Evolutionary conservation across 2,329 filamentous ascomycete genomes (phyloP), one percentile per base, ranked within the genome.

Genomic region (Ophiostoma angusticollis): DNA sequence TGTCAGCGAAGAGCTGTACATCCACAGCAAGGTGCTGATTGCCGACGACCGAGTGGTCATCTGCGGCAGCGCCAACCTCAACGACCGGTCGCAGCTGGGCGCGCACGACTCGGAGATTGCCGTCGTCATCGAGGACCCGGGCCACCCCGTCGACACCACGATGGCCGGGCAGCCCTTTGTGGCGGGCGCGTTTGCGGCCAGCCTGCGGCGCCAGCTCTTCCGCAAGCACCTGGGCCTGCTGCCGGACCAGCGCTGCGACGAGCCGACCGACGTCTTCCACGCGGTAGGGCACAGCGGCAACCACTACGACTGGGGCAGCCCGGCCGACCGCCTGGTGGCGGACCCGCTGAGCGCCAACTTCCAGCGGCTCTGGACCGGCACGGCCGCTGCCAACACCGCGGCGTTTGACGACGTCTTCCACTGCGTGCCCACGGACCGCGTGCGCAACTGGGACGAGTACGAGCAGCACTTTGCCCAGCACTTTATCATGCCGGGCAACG

Each of bases 51-150:
- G 74, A 7, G 68, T 82, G 35, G 82, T 85, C 41, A 87, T 93
- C 47, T 87, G 82, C 55, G 85, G 86, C 45, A 84, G 60, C 11
- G 68, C 49, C 47, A 71, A 70, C 51, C 58, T 73, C 41, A 73
- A 76, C 53, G 67, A 73, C 50, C 65, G 70, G 42, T 87, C 80
- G 3, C 83, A 94, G 61, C 72, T 93, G 4, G 86, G 86, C 27
- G 71, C 73, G 41, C 85, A 93, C 59, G 86, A 94, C 60, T 86
- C 80, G 1, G 86, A 94, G 57, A 85, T 93, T 41, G 84, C 84
- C 16, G 81, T 93, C 46, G 71, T 93, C 43, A 83, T 93, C 52
- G 80, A 91, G 58, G 86, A 93, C 55, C 72, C 74, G 4, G 72
- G 76, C 2, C 43, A 48, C 40, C 64, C 74, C 4, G 64, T 93